These are phyloP conservation scores for Rutstroemia sydowiana DNA, from an alignment of 2,329 filamentous ascomycete genomes.

Conservation along the genomic window DNA sequence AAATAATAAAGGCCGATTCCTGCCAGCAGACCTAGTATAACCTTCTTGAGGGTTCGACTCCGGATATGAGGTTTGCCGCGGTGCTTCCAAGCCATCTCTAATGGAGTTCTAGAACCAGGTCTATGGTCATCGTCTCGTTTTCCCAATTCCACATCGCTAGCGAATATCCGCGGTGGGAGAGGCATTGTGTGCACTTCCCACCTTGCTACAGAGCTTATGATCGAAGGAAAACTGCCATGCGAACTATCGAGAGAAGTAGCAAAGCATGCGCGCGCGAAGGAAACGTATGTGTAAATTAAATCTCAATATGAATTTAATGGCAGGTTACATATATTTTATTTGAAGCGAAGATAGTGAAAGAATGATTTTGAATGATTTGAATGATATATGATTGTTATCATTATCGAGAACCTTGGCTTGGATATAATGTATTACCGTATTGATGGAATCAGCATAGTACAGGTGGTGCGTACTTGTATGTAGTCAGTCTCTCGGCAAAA, in stretches of 20 bases:
- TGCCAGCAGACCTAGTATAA: slow-evolving; percentile 40
- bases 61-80: slow-evolving; percentile 40
- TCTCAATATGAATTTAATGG: not conserved
- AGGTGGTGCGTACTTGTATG: too few species aligned
- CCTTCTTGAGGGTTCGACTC: slow-evolving; percentile 39
- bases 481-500: too few species aligned
- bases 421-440: too few species aligned
- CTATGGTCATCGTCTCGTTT: slow-evolving; percentile 58
- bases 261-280: not conserved
- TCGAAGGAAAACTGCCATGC: slow-evolving; percentile 18
- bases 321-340: not conserved
- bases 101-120: slow-evolving; percentile 27
- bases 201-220: slow-evolving; percentile 22
- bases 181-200: slow-evolving; percentile 31
- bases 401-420: too few species aligned
- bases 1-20: slow-evolving; percentile 54
- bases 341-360: too few species aligned
- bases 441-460: too few species aligned
- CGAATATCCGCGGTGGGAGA: slow-evolving; percentile 35
- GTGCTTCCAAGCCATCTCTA: slow-evolving; percentile 28
- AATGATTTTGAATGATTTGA: too few species aligned
- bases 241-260: not conserved
- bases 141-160: slow-evolving; percentile 54
- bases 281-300: not conserved
- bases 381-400: too few species aligned